A percentile compares a stretch with the other conserved stretches of the same genome.
phyloP scores from a whole-genome alignment of 2,329 filamentous ascomycete genomes.

The Pseudogymnoascus sp. region DNA sequence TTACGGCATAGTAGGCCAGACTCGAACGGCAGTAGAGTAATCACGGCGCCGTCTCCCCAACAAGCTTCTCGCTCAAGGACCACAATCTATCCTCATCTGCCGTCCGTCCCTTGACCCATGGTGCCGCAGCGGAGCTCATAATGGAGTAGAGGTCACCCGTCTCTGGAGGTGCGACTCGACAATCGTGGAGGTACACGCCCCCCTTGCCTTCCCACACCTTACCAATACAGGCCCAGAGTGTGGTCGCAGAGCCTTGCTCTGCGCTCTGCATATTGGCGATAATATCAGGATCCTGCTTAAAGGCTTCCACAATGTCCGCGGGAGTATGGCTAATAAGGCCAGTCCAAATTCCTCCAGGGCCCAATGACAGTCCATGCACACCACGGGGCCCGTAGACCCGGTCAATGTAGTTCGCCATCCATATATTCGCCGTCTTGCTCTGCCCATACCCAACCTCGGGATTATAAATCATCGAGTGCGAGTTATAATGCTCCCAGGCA shows the following conservation, averaged over 20 bases:
- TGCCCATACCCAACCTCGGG: slow-evolving; percentile 34
- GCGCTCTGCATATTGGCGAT: slow-evolving; percentile 27
- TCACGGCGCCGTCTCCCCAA: too few species aligned
- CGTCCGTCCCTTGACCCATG: too few species aligned
- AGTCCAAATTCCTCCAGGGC: slow-evolving; percentile 32
- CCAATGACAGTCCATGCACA: slow-evolving; percentile 34
- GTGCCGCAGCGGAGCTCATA: too few species aligned
- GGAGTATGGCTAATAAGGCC: slow-evolving; percentile 28
- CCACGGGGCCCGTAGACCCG: slow-evolving; percentile 34
- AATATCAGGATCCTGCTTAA: slow-evolving; percentile 22
- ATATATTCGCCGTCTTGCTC: slow-evolving; percentile 39
- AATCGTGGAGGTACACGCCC: slow-evolving; percentile 41
- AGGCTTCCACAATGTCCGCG: slow-evolving; percentile 38
- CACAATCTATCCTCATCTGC: too few species aligned
- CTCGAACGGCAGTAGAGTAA: too few species aligned
- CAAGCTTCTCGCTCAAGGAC: too few species aligned
- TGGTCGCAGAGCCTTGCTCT: slow-evolving; percentile 33
- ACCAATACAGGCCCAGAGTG: slow-evolving; percentile 31
- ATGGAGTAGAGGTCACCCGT: too few species aligned
- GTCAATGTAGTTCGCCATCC: slow-evolving; percentile 39
- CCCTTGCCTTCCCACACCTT: slow-evolving; percentile 33
- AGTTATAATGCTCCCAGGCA: slow-evolving; percentile 29
- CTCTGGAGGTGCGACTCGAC: too few species aligned
- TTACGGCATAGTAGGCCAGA: too few species aligned
- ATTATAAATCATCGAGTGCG: slow-evolving; percentile 30